phyloP scores from a whole-genome alignment of 2,329 filamentous ascomycete species.

The Botrytis aclada region DNA sequence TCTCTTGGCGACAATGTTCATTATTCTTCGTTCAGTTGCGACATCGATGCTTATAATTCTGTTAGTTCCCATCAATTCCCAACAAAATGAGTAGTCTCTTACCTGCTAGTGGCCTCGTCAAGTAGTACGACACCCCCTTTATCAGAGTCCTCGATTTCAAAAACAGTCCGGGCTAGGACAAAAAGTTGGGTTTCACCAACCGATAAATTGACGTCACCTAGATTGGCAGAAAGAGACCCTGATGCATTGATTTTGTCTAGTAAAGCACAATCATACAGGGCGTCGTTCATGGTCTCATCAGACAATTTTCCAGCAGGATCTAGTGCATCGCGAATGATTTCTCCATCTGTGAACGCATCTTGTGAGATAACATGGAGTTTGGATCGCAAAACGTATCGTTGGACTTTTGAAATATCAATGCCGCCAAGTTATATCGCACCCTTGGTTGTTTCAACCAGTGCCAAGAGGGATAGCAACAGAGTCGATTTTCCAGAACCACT shows the following conservation, averaged over 20 bases:
- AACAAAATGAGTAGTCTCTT: neutral
- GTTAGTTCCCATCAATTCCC: neutral
- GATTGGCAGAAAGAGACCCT: neutral
- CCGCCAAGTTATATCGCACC: neutral
- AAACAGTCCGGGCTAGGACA: neutral
- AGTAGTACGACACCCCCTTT: neutral
- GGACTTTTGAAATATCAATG: neutral
- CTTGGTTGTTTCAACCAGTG: neutral
- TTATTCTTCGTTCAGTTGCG: neutral
- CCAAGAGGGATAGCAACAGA: neutral
- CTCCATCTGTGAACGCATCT: neutral
- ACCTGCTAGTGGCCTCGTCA: neutral
- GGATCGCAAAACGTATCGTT: neutral
- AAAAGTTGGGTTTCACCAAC: neutral
- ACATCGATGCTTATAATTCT: neutral
- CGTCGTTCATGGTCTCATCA: neutral
- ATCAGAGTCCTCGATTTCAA: neutral
- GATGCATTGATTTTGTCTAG: neutral
- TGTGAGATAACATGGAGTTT: constrained; percentile 1
- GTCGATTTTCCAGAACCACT: constrained; percentile 26
- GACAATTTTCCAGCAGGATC: neutral
- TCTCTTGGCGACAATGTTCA: neutral
- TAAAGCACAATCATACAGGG: neutral
- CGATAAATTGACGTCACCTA: neutral
- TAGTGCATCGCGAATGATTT: neutral